These are phyloP conservation scores for Marasmius sp. DNA, from an alignment of 1,284 basidiomycete species.

Conservation along the genomic window DNA sequence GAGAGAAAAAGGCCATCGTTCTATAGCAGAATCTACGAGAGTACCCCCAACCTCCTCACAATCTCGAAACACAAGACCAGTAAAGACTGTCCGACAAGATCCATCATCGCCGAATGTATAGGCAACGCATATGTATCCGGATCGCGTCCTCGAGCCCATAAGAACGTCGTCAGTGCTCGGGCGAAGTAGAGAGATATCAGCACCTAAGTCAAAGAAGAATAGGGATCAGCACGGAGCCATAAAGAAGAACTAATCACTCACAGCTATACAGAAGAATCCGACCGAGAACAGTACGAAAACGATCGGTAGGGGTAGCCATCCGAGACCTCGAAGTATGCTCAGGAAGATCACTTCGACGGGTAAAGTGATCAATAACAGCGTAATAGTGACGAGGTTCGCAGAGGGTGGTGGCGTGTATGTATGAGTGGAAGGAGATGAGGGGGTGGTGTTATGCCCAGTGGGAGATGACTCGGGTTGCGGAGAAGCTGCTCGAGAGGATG, in stretches of 20 bases:
- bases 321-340: conserved; percentile 58
- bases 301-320: conserved; percentile 75
- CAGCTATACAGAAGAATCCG: conserved; percentile 72
- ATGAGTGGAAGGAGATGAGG: conserved; percentile 13
- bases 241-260: conserved; percentile 37
- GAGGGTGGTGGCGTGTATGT: conserved; percentile 36
- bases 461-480: neutral
- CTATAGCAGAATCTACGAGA: too few species aligned
- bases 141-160: conserved; percentile 84
- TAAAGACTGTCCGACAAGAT: conserved; percentile 87
- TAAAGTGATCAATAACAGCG: conserved; percentile 71
- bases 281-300: conserved; percentile 67
- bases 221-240: neutral
- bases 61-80: conserved; percentile 76
- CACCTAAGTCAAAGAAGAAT: conserved; percentile 45
- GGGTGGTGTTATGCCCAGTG: conserved; percentile 7
- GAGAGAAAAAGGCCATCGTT: too few species aligned
- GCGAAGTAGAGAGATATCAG: conserved; percentile 70
- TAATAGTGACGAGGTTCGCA: conserved; percentile 56
- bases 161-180: conserved; percentile 68
- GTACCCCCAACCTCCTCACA: conserved; percentile 29
- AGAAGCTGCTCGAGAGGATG: neutral
- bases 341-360: conserved; percentile 81
- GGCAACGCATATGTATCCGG: conserved; percentile 95
- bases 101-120: conserved; percentile 87